phyloP scores from a whole-genome alignment of 2,329 filamentous ascomycete genomes.

The Exophiala dermatitidis region DNA sequence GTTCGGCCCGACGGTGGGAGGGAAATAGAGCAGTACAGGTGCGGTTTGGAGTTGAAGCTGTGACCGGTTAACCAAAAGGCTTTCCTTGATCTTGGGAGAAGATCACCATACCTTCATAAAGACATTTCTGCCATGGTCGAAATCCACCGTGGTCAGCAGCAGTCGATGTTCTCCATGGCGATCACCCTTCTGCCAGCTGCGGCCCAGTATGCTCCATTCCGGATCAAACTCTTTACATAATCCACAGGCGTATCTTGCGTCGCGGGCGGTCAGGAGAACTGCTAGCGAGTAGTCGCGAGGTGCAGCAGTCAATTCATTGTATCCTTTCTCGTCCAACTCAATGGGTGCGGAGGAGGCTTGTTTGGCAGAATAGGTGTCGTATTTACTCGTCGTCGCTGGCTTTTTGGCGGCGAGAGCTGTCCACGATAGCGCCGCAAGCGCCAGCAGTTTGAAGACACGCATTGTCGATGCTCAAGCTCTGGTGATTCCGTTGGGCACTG shows the following conservation, averaged over 20 bases:
- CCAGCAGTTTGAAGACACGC: constrained; percentile 59
- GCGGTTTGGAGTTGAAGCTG: constrained; percentile 91
- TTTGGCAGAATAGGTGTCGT: constrained; percentile 63
- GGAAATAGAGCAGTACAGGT: constrained; percentile 81
- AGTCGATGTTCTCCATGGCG: constrained; percentile 64
- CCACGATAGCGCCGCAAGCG: constrained; percentile 56
- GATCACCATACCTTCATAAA: constrained; percentile 66
- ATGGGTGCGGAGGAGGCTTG: constrained; percentile 59
- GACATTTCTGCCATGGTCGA: constrained; percentile 69
- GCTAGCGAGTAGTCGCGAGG: constrained; percentile 79
- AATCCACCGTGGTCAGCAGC: constrained; percentile 81
- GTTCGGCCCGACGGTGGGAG: constrained; percentile 72
- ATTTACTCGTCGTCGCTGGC: constrained; percentile 58
- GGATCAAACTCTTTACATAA: constrained; percentile 87
- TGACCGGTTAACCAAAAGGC: constrained; percentile 5
- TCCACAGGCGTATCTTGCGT: constrained; percentile 72
- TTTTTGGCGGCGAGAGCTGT: constrained; percentile 53
- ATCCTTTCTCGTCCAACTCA: constrained; percentile 69
- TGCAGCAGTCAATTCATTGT: constrained; percentile 64
- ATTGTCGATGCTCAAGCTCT: constrained; percentile 44
- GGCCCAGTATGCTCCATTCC: constrained; percentile 81
- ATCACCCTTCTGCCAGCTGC: constrained; percentile 82
- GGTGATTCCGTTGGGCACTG: background rate
- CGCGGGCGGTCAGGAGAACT: constrained; percentile 79
- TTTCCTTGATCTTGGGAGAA: background rate